Evolutionary conservation across 1,139 yeast genomes (phyloP).

Genomic region (Kodamaea sp.): DNA sequence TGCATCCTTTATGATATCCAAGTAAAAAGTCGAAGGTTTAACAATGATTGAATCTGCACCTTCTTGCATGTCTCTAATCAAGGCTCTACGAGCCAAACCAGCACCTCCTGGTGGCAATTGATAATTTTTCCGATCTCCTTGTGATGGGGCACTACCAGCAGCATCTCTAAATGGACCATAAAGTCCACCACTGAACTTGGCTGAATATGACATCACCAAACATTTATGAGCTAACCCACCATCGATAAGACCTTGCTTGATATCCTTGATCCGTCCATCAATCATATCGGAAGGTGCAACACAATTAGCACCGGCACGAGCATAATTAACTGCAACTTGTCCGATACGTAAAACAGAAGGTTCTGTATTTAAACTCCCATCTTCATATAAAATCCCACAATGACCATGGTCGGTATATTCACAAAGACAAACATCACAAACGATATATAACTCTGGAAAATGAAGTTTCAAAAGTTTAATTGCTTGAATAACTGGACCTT

Average conservation of each 20-base stretch:
- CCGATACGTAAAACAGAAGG: constrained; percentile 78
- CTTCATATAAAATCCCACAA: constrained; percentile 86
- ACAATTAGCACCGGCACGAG: constrained; percentile 90
- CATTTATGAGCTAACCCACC: constrained; percentile 86
- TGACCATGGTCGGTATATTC: constrained; percentile 97
- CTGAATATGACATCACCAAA: constrained; percentile 89
- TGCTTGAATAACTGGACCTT: constrained; percentile 88
- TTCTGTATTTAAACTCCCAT: constrained; percentile 78
- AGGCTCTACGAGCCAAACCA: constrained; percentile 91
- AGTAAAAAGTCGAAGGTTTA: constrained; percentile 95
- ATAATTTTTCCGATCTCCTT: constrained; percentile 89
- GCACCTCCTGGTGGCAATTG: constrained; percentile 92
- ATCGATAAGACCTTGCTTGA: constrained; percentile 77
- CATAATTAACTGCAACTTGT: constrained; percentile 93
- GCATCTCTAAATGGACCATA: constrained; percentile 99
- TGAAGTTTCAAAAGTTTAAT: constrained; percentile 58
- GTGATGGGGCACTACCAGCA: constrained; percentile 85
- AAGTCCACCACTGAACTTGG: constrained; percentile 85
- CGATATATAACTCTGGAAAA: constrained; percentile 80
- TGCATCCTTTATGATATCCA: constrained; percentile 89
- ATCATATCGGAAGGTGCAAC: constrained; percentile 99
- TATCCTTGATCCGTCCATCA: constrained; percentile 89
- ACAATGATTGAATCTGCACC: constrained; percentile 96
- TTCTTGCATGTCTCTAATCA: constrained; percentile 78
- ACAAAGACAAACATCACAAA: constrained; percentile 95